These are phyloP conservation scores for Parascedosporium putredinis DNA, from an alignment of 2,329 filamentous ascomycete species.

Conservation along the genomic window DNA sequence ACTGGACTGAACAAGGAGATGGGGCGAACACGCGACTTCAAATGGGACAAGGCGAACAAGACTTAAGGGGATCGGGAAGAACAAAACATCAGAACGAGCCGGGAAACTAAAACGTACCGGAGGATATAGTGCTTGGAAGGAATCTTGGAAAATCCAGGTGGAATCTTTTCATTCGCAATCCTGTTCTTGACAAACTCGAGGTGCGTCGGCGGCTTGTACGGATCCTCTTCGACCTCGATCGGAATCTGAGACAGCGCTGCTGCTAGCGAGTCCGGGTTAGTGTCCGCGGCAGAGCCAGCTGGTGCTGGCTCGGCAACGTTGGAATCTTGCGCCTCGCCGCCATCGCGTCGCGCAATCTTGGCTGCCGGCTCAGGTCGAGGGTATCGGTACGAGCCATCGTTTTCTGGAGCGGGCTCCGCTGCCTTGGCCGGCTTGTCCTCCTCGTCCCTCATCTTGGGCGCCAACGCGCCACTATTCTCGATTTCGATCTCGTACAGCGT, in stretches of 20 bases:
- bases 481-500: constrained; percentile 7
- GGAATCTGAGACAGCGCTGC: background rate
- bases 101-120: constrained; percentile 32
- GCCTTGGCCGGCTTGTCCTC: constrained; percentile 10
- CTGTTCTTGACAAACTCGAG: constrained; percentile 39
- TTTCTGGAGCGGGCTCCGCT: constrained; percentile 9
- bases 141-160: constrained; percentile 40
- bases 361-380: constrained; percentile 1
- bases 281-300: background rate
- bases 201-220: constrained; percentile 35
- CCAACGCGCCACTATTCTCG: constrained; percentile 5
- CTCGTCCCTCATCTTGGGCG: background rate
- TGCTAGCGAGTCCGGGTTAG: background rate
- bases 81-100: constrained; percentile 17
- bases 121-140: constrained; percentile 45
- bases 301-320: background rate
- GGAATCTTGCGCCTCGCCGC: constrained; percentile 8
- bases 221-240: constrained; percentile 6
- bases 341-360: no score
- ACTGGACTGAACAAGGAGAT: no score
- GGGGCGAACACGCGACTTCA: no score
- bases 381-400: constrained; percentile 9
- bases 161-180: constrained; percentile 33
- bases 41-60: no score
- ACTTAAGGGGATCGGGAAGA: constrained; percentile 10